Evolutionary conservation across 495 filamentous ascomycete species (phyloP), one percentile per base, ranked within the genome.

Genomic region (Neurospora discreta): DNA sequence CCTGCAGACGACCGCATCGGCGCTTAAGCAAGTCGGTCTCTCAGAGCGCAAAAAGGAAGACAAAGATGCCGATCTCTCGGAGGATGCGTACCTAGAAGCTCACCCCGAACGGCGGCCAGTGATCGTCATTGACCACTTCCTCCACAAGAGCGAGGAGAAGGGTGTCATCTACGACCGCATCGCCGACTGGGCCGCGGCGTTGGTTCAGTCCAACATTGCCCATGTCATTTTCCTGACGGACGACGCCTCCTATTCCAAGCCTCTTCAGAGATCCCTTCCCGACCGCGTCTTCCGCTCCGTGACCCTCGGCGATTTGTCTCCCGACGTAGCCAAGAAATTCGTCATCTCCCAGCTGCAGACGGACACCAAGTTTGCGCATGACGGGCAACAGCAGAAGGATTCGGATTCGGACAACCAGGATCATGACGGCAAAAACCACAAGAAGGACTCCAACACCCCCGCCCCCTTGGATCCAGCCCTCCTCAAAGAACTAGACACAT

Each of bases 141-240:
- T 97, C 20, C 92, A 95, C 81, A 93, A 91, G 78, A 88, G 86
- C 75, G 84, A 91, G 38, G 90, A 93, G 30, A 86, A 87, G 73
- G 85, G 85, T 58, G 82, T 97, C 26, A 88, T 98, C 10, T 94
- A 97, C 75, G 93, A 97, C 75, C 96, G 93, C 79, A 87, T 98
- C 46, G 88, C 93, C 8, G 92, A 97, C 76, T 98, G 94, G 92
- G 93, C 95, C 3, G 93, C 96, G 5, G 85, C 88, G 0, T 83
- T 98, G n/a, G 93, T 93, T 0, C 90, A 91, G 5, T 86, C 88
- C n/a, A 97, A 98, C 74, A 87, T 97, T 58, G 96, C 95, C 3
- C 95, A 98, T 79, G 95, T 99, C 73, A 91, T 99, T 67, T 97
- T 98, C 84, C 85, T 99, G n/a, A 97, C 95, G 0, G 92, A 92